These are phyloP conservation scores for Jamesozyma rosinii DNA, from an alignment of 805 yeast genomes.

Conservation along the genomic window DNA sequence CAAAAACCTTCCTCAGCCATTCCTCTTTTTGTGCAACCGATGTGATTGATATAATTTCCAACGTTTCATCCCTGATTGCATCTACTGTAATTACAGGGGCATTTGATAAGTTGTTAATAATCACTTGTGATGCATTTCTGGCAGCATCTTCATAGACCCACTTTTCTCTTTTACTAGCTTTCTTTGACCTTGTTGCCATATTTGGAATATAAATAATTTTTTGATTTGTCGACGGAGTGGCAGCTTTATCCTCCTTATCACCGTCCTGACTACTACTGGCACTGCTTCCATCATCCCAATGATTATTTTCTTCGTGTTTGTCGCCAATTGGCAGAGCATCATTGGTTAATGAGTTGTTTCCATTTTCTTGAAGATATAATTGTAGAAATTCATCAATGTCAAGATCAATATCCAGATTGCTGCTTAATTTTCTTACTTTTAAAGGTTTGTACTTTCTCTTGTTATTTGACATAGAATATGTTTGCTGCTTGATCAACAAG, in stretches of 20 bases:
- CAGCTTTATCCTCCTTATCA: slow-evolving; percentile 13
- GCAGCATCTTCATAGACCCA: slow-evolving; percentile 73
- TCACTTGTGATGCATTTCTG: slow-evolving; percentile 45
- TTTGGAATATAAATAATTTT: slow-evolving; percentile 62
- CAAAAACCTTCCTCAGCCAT: slow-evolving; percentile 62
- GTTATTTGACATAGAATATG: slow-evolving; percentile 21
- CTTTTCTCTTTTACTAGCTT: slow-evolving; percentile 64
- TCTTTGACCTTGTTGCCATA: slow-evolving; percentile 72
- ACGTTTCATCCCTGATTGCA: slow-evolving; percentile 64
- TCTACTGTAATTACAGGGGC: slow-evolving; percentile 78
- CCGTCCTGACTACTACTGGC: slow-evolving; percentile 25
- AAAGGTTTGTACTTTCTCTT: slow-evolving; percentile 65
- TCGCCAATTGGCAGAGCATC: slow-evolving; percentile 15
- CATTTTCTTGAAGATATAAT: slow-evolving; percentile 32
- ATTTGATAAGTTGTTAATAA: slow-evolving; percentile 45
- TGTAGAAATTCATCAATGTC: slow-evolving; percentile 57
- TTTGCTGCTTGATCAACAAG: slow-evolving; percentile 64
- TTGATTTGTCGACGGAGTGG: slow-evolving; percentile 30
- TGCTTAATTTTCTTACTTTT: slow-evolving; percentile 54
- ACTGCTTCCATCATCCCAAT: slow-evolving; percentile 26
- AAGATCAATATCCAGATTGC: slow-evolving; percentile 60
- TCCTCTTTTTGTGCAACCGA: slow-evolving; percentile 71
- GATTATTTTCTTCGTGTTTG: slow-evolving; percentile 17
- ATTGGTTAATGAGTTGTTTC: slow-evolving; percentile 6
- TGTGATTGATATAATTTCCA: slow-evolving; percentile 73